Base-by-base conservation (phyloP, 2,329 filamentous ascomycete species). In the Aureobasidium pullulans region DNA sequence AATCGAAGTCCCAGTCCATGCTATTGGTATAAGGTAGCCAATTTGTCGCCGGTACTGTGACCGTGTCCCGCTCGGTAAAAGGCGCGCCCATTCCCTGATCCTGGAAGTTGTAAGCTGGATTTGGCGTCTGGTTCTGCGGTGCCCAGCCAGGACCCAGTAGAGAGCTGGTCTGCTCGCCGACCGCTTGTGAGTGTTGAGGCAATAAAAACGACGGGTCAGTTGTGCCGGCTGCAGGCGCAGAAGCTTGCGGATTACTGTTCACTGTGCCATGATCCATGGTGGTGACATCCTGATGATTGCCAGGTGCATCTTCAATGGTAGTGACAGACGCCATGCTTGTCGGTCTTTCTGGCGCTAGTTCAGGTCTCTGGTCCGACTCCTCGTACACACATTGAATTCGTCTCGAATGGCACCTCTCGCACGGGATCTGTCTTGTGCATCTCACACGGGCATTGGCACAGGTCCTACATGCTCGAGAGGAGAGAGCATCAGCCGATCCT, bases 1-100 rank as follows among this genome's bases (percentile, higher is more conserved):
- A 56, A 16, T 56, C 52, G n/a, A 56, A 56, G 16, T 56, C 52
- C 40, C 40, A 56, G 7, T 56, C 31, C 42, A 46, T 46, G 10
- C 52, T 31, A n/a, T 56, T 46, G 4, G 42, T 46, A 19, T 56
- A 56, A 2, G 52, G 52, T 8, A 56, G 16, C 52, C 52, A 56
- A 7, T 56, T 56, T 16, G 52, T 56, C 9, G 52, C 52, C n/a
- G 52, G 52, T 37, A 56, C 29, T n/a, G 52, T 29, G 6, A 40
- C 9, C 8, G 39, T n/a, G 29, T 56, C 42, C 28, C 31, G 28
- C 5, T 28, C 52, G 6, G 46, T 16, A 9, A 16, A 46, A 7
- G 52, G 40, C 46, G 52, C 52, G 16, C 44, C 29, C 31, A 44
- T 15, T 36, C 39, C 31, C 15, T 29, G 39, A 16, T 46, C 42